Base-by-base conservation (phyloP, 495 filamentous ascomycete species). In the Xylaria castorea region DNA sequence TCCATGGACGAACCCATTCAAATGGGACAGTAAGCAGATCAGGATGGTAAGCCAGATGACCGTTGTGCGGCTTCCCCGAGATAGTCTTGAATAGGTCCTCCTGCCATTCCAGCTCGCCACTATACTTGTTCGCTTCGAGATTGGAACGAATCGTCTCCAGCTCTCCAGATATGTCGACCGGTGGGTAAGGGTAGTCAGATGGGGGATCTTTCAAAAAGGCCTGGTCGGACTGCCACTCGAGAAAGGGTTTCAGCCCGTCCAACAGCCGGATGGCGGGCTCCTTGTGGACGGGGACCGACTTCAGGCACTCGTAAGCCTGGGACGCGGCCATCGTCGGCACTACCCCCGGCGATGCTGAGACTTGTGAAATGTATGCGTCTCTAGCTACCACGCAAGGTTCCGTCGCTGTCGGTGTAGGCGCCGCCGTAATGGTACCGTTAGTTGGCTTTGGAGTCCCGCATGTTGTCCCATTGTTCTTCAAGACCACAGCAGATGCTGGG, bases 171-270 rank as follows among this genome's bases (percentile, higher is more conserved):
- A 83, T 76, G 68, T 85, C 81, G 42, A 79, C 73, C 11, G 80
- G 73, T 12, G 81, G 75, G 63, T 82, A 78, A 58, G 79, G 78
- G 71, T 83, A 83, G 46, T 73, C 76, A 9, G 76, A 61, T 0
- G 82, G 82, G 25, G 82, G 82, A 58, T 84, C 66, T 46, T 78
- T 80, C 40, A 80, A 58, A 58, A 74, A 82, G n/a, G 76, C 76
- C 42, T 53, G 40, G 65, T 75, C 69, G 4, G 70, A 80, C 74
- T 85, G 81, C 80, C 81, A 85, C 42, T 80, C 70, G 0, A 85
- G 46, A 72, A 78, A 84, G 5, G 77, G 75, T 27, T 70, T 75
- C 50, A 85, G 69, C 14, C 79, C 69, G 34, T 81, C 81, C 12
- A 84, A 74, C 48, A 82, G 73, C 16, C 68, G 57, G 20, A 81